Percentiles rank a stretch among this genome's conserved stretches.
phyloP scores from a whole-genome alignment of 2,329 filamentous ascomycete species.

The Monosporascus sp. region DNA sequence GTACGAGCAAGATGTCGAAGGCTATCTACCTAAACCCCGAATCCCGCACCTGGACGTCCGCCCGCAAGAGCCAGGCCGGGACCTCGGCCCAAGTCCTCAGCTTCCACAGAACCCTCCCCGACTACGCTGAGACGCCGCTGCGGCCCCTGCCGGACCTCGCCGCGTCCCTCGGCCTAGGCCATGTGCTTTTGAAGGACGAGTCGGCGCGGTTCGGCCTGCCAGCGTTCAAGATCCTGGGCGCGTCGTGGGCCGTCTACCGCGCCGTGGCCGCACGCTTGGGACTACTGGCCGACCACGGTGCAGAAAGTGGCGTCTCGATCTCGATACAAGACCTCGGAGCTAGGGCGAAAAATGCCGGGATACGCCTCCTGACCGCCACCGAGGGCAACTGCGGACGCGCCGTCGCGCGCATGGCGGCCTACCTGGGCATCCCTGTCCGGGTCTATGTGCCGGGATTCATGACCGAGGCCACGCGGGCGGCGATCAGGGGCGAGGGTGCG shows the following conservation, averaged over 20 bases:
- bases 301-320: not conserved
- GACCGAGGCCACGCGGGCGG: constrained; percentile 42
- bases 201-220: constrained; percentile 62
- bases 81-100: not conserved
- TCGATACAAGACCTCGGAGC: constrained; percentile 17
- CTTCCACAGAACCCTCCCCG: constrained; percentile 55
- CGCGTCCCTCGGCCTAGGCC: constrained; percentile 47
- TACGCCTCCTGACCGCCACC: constrained; percentile 57
- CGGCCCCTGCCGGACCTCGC: constrained; percentile 47
- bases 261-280: constrained; percentile 42
- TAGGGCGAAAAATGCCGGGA: constrained; percentile 10
- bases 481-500: constrained; percentile 59
- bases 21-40: not conserved
- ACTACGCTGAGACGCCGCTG: constrained; percentile 51
- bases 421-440: constrained; percentile 47
- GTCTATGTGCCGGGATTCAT: constrained; percentile 62
- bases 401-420: constrained; percentile 58
- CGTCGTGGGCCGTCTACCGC: constrained; percentile 65
- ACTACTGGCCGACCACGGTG: constrained; percentile 31
- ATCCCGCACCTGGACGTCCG: not conserved
- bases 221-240: constrained; percentile 76
- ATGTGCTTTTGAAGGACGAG: constrained; percentile 67
- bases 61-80: not conserved
- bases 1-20: too few relatives aligned
- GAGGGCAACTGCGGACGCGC: constrained; percentile 76